Conservation (phyloP, 345 rosid species). For the Salix exigua region DNA sequence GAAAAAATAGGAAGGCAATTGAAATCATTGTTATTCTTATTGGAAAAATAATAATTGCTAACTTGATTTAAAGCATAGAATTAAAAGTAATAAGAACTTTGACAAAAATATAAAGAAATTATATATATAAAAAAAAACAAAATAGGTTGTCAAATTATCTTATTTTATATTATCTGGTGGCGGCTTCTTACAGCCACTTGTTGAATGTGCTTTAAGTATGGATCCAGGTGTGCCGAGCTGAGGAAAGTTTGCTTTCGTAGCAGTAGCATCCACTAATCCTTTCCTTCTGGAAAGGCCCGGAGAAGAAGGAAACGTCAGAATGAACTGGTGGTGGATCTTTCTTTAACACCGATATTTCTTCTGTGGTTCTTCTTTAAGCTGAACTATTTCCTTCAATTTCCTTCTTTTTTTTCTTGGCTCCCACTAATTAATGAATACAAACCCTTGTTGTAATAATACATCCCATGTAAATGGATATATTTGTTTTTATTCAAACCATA, state of each 20-base stretch:
- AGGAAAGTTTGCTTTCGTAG: not conserved
- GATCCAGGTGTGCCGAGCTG: accelerated
- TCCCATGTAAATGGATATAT: too few species aligned
- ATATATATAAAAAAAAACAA: too few species aligned
- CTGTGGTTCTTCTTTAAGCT: not conserved
- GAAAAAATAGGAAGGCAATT: too few species aligned
- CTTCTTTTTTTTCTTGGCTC: not conserved
- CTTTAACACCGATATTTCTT: not conserved
- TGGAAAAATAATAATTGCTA: too few species aligned
- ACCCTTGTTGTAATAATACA: not conserved
- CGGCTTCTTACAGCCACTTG: not conserved
- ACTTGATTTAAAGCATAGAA: too few species aligned
- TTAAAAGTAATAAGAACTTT: too few species aligned
- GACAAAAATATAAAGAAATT: too few species aligned
- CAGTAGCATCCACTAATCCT: not conserved
- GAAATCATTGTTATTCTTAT: too few species aligned
- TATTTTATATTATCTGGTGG: too few species aligned
- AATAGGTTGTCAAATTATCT: not conserved
- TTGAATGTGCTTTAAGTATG: not conserved
- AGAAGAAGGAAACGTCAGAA: not conserved
- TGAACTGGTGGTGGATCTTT: not conserved
- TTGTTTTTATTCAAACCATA: too few species aligned
- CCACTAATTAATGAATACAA: not conserved
- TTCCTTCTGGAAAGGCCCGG: not conserved
- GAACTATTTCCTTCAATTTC: too few species aligned